Conservation (phyloP, 2,329 filamentous ascomycete genomes). For the Leptographium lundbergii region DNA sequence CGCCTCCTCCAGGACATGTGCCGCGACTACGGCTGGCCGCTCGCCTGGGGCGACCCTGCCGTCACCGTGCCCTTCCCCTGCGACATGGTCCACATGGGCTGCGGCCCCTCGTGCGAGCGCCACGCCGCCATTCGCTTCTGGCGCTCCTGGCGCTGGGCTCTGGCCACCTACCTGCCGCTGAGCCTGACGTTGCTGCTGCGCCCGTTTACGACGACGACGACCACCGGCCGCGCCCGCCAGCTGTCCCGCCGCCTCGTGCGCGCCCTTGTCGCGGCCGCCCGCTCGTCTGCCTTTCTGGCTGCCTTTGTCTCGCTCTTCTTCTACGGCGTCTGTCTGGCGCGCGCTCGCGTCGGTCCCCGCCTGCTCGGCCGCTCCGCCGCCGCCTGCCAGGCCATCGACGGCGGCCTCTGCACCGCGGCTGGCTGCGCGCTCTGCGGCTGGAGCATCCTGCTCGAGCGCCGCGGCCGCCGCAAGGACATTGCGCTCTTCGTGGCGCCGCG, state of each 20-base stretch:
- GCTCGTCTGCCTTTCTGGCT: conserved; percentile 67
- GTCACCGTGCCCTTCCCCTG: conserved; percentile 63
- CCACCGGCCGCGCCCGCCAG: not conserved
- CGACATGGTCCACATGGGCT: conserved; percentile 72
- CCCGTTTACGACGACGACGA: not conserved
- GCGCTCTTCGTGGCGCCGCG: conserved; percentile 70
- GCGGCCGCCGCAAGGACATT: conserved; percentile 57
- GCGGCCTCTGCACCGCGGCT: conserved; percentile 54
- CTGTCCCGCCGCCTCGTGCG: conserved; percentile 30
- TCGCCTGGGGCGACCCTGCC: conserved; percentile 60
- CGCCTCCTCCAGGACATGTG: conserved; percentile 59
- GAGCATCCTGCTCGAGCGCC: conserved; percentile 64
- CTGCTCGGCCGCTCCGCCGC: conserved; percentile 42
- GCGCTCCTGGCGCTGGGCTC: conserved; percentile 59
- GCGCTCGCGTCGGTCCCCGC: conserved; percentile 60
- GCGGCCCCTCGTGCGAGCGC: conserved; percentile 59
- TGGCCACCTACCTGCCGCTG: conserved; percentile 65
- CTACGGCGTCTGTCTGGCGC: conserved; percentile 69
- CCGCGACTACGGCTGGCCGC: conserved; percentile 53
- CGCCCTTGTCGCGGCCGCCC: conserved; percentile 37
- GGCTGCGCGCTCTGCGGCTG: conserved; percentile 70
- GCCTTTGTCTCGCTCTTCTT: conserved; percentile 71
- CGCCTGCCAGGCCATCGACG: conserved; percentile 39
- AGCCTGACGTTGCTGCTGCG: conserved; percentile 44
- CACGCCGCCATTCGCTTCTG: conserved; percentile 58